A percentile compares a stretch with the other conserved stretches of the same genome.
Evolutionary conservation across 257 asterid species (phyloP).

Genomic region (Sherardia arvensis): DNA sequence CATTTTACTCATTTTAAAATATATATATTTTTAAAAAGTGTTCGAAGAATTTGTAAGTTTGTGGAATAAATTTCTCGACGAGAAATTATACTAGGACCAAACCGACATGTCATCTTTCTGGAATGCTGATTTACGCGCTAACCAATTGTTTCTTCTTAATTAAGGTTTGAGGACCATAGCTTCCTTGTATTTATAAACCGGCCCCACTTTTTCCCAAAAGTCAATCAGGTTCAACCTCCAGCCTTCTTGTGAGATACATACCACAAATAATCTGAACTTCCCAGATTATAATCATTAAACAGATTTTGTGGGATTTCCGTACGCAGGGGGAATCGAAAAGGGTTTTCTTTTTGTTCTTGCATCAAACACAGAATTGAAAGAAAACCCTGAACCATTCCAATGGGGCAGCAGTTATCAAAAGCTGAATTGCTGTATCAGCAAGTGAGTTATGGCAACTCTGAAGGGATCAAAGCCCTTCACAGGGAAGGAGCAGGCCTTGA

Average conservation of each 20-base stretch:
- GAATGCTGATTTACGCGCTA: background rate
- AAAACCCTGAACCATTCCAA: slow-evolving; percentile 22
- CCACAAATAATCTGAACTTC: background rate
- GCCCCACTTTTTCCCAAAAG: slow-evolving; percentile 11
- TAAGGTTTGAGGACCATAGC: slow-evolving; percentile 19
- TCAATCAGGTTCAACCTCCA: background rate
- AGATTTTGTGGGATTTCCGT: slow-evolving; percentile 5
- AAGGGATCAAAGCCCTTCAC: slow-evolving; percentile 78
- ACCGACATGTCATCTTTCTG: background rate
- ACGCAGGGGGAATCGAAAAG: background rate
- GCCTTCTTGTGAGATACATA: background rate
- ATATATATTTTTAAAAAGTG: no score
- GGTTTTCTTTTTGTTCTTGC: background rate
- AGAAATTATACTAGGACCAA: background rate
- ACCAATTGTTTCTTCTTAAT: slow-evolving; percentile 11
- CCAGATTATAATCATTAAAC: background rate
- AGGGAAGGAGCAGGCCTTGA: slow-evolving; percentile 89
- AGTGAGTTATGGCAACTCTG: slow-evolving; percentile 58
- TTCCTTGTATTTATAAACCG: slow-evolving; percentile 15
- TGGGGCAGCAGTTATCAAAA: slow-evolving; percentile 89
- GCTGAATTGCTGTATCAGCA: slow-evolving; percentile 71
- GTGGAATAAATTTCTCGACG: background rate
- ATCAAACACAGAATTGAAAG: background rate
- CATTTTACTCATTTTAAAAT: no score
- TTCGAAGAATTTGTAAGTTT: no score